phyloP scores from a whole-genome alignment of 1,284 basidiomycete genomes.

The Melampsora americana region DNA sequence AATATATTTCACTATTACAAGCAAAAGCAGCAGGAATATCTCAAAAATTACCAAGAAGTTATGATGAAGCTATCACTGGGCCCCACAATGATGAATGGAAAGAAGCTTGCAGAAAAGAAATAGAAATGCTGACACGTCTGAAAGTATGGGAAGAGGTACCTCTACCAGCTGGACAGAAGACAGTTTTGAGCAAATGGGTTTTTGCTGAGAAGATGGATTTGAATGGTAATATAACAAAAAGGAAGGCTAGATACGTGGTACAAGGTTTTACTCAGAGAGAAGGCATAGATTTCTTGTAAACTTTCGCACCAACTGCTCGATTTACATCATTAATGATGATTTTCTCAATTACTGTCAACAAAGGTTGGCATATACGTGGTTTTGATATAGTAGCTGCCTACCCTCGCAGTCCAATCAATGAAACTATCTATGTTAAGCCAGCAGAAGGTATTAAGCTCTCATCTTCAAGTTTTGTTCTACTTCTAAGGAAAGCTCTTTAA shows the following conservation, averaged over 20 bases:
- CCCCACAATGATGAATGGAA: not conserved
- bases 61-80: not conserved
- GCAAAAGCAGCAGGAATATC: not conserved
- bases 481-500: not conserved
- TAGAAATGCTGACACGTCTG: conserved; percentile 4
- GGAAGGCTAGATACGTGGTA: conserved; percentile 10
- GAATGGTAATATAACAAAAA: conserved; percentile 15
- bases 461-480: too few relatives aligned
- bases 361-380: not conserved
- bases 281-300: too few relatives aligned
- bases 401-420: not conserved
- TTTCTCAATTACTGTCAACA: not conserved
- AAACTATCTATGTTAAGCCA: not conserved
- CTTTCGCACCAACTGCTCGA: too few relatives aligned
- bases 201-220: conserved; percentile 18
- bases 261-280: too few relatives aligned
- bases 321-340: too few relatives aligned
- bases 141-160: not conserved
- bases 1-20: not conserved
- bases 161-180: not conserved
- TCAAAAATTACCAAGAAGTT: not conserved
- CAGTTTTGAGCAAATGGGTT: conserved; percentile 9
- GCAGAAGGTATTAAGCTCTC: not conserved
- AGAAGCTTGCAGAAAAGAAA: conserved; percentile 17
- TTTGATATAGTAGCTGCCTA: conserved; percentile 9